Percentiles rank a stretch among this genome's conserved stretches.
Conservation (phyloP, 1,139 yeast genomes). For the Kluyveromyces sp. region DNA sequence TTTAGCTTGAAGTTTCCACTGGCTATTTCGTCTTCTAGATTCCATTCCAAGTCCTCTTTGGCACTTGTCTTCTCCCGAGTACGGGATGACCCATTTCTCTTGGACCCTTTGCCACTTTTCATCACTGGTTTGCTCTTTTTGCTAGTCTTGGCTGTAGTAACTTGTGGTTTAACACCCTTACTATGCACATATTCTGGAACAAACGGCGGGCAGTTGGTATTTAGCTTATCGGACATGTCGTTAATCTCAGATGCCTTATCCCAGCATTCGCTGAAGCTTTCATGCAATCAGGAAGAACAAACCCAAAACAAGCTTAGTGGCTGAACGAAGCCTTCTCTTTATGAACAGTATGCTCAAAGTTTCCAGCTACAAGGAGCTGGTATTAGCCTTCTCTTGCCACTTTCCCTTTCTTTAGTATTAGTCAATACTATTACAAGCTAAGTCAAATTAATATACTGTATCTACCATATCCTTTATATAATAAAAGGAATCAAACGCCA, state of each 20-base stretch:
- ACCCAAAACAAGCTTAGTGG: too few species aligned
- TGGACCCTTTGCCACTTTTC: background rate
- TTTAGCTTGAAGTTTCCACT: conserved; percentile 32
- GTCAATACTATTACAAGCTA: background rate
- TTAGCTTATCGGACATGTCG: conserved; percentile 9
- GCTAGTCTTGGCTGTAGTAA: background rate
- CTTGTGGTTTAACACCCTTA: background rate
- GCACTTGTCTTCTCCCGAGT: background rate
- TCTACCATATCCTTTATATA: background rate
- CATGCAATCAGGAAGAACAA: too few species aligned
- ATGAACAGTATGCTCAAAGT: background rate
- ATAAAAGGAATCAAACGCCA: too few species aligned
- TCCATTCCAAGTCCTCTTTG: conserved; percentile 20
- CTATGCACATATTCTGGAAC: background rate
- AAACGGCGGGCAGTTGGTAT: conserved; percentile 1
- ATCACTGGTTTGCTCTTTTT: background rate
- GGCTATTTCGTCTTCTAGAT: conserved; percentile 34
- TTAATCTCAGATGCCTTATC: background rate
- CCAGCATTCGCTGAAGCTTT: background rate
- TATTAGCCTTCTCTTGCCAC: background rate
- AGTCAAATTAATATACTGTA: too few species aligned
- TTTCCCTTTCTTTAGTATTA: background rate
- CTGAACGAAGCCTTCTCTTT: background rate
- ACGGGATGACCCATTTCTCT: background rate
- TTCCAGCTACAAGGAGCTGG: background rate